A percentile compares a stretch with the other conserved stretches of the same genome.
Conservation (phyloP, 352 stramenopile genomes). For the Phytopythium litorale region DNA sequence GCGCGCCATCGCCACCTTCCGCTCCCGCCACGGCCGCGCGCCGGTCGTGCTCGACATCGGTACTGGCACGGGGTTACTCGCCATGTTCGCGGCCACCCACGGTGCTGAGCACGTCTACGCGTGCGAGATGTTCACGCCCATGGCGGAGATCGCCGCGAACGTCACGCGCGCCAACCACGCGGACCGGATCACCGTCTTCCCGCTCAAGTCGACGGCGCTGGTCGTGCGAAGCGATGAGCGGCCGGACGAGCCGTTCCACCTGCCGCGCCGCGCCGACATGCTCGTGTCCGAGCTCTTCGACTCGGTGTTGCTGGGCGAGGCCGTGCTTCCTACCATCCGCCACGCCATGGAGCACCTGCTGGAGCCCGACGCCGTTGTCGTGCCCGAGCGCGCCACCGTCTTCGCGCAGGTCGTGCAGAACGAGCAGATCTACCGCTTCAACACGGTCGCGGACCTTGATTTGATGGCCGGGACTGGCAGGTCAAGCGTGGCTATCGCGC, state of each 20-base stretch:
- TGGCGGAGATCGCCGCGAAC: slow-evolving; percentile 75
- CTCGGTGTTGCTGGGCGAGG: slow-evolving; percentile 88
- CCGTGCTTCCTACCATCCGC: slow-evolving; percentile 78
- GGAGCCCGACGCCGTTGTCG: slow-evolving; percentile 45
- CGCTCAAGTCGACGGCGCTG: slow-evolving; percentile 72
- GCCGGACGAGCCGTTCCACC: slow-evolving; percentile 21
- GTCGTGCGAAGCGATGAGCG: slow-evolving; percentile 19
- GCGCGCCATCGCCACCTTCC: slow-evolving; percentile 53
- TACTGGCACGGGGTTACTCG: slow-evolving; percentile 73
- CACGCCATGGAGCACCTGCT: slow-evolving; percentile 74
- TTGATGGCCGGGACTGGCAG: not conserved
- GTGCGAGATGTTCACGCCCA: slow-evolving; percentile 90
- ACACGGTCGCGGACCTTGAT: slow-evolving; percentile 33
- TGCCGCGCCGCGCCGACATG: slow-evolving; percentile 79
- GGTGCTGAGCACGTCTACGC: slow-evolving; percentile 88
- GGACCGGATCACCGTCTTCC: slow-evolving; percentile 75
- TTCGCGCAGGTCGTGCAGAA: slow-evolving; percentile 72
- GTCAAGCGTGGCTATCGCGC: slow-evolving; percentile 30
- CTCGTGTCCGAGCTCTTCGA: slow-evolving; percentile 94
- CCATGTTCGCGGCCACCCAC: slow-evolving; percentile 84
- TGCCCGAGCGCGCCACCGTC: slow-evolving; percentile 64
- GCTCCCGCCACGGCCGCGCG: slow-evolving; percentile 24
- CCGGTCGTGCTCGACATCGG: slow-evolving; percentile 82
- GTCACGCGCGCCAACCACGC: slow-evolving; percentile 68
- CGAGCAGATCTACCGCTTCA: slow-evolving; percentile 63